Evolutionary conservation across 169 alveolate genomes (phyloP).

Genomic region (Plasmodium inui): DNA sequence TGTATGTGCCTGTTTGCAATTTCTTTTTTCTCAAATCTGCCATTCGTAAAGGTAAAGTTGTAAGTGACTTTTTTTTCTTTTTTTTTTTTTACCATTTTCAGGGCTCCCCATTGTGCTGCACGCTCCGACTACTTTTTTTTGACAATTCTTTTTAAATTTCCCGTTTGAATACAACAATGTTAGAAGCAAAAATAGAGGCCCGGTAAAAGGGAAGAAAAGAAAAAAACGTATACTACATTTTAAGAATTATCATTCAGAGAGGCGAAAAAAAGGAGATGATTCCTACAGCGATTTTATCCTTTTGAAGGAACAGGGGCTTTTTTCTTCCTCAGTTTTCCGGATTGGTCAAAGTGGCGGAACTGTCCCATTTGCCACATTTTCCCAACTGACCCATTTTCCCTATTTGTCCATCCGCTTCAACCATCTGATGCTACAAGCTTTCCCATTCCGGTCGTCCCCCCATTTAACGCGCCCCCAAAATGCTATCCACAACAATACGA

Average conservation of each 20-base stretch:
- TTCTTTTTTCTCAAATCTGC: background rate
- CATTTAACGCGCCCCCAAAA: background rate
- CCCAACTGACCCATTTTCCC: background rate
- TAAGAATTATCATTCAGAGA: background rate
- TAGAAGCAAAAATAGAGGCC: background rate
- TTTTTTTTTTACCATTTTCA: no score
- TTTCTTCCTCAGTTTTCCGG: background rate
- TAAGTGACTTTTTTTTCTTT: no score
- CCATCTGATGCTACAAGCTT: background rate
- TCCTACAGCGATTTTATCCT: background rate
- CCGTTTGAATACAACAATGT: background rate
- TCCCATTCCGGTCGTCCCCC: background rate
- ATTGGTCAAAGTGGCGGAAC: background rate
- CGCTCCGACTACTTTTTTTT: background rate
- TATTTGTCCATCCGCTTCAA: background rate
- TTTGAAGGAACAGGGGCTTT: background rate
- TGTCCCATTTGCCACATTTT: background rate
- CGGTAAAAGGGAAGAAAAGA: background rate
- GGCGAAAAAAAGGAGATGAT: background rate
- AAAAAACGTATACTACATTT: background rate
- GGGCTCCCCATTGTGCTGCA: background rate
- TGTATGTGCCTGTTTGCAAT: background rate
- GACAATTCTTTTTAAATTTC: background rate
- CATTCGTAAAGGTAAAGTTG: background rate
- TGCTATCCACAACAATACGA: background rate